phyloP scores from a whole-genome alignment of 2,329 filamentous ascomycete genomes.

The Dissoconium aciculare region DNA sequence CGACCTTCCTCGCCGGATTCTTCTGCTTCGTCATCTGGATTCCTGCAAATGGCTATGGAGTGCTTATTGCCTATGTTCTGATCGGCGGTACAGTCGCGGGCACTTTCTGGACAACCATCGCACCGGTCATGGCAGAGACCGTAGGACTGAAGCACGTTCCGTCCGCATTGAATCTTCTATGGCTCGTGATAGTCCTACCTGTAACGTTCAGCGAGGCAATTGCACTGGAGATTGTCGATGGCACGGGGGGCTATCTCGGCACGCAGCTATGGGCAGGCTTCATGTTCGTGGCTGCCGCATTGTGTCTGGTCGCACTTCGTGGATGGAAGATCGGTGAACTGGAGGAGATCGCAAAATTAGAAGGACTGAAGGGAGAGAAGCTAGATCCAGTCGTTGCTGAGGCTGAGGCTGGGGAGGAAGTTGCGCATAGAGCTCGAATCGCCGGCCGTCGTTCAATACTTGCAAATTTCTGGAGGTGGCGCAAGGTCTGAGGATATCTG shows the following conservation, averaged over 20 bases:
- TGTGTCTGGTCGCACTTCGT: conserved; percentile 39
- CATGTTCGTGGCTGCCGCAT: conserved; percentile 45
- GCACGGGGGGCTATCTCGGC: conserved; percentile 38
- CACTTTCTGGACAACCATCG: conserved; percentile 50
- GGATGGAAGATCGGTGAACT: conserved; percentile 46
- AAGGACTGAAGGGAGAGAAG: conserved; percentile 17
- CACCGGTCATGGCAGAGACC: conserved; percentile 57
- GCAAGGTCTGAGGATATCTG: conserved; percentile 22
- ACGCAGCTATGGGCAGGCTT: conserved; percentile 46
- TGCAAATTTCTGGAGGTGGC: conserved; percentile 18
- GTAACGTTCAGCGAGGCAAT: conserved; percentile 49
- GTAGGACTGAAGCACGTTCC: conserved; percentile 56
- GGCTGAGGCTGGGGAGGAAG: conserved; percentile 12
- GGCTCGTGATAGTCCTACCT: conserved; percentile 56
- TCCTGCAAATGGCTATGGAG: conserved; percentile 50
- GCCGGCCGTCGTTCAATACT: conserved; percentile 17
- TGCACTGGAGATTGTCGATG: conserved; percentile 37
- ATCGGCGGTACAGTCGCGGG: conserved; percentile 53
- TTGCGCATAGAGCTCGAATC: conserved; percentile 12
- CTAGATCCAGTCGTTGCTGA: conserved; percentile 12
- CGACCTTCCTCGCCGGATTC: conserved; percentile 49
- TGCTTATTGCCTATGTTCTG: conserved; percentile 56
- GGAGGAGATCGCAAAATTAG: conserved; percentile 28
- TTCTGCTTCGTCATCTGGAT: conserved; percentile 60
- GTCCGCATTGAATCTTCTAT: conserved; percentile 53